These are phyloP conservation scores for Calamus simplicifolius DNA, from an alignment of 176 grass and related monocot genomes.

Conservation along the genomic window DNA sequence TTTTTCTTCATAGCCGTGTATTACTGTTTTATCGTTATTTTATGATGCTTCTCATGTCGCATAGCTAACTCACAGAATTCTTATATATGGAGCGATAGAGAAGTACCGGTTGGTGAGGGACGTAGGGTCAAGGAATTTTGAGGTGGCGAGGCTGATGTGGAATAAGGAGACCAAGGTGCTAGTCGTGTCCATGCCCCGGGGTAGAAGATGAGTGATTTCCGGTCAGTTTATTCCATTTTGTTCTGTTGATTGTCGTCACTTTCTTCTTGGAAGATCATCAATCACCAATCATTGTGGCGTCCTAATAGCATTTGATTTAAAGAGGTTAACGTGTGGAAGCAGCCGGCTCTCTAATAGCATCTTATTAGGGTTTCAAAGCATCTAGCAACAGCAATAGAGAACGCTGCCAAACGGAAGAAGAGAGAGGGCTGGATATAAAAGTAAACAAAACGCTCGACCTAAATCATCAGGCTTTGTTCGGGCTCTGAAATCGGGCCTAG, in stretches of 20 bases:
- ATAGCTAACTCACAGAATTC: too few relatives aligned
- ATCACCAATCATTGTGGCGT: constrained; percentile 78
- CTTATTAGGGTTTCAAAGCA: constrained; percentile 33
- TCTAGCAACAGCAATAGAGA: constrained; percentile 84
- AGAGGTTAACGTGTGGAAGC: constrained; percentile 33
- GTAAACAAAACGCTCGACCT: too few relatives aligned
- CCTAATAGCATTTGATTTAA: constrained; percentile 87
- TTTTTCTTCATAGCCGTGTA: too few relatives aligned
- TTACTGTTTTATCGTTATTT: too few relatives aligned
- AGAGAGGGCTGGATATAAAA: too few relatives aligned
- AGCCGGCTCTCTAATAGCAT: neutral
- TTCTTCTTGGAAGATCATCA: constrained; percentile 52
- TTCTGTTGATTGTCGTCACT: neutral
- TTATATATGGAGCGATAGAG: constrained; percentile 27
- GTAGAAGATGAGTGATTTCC: constrained; percentile 38
- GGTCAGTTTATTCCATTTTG: too few relatives aligned
- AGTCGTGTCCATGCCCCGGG: constrained; percentile 78
- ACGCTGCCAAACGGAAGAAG: constrained; percentile 46
- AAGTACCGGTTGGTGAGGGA: constrained; percentile 78
- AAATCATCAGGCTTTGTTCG: too few relatives aligned
- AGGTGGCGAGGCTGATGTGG: constrained; percentile 71
- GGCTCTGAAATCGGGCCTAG: too few relatives aligned
- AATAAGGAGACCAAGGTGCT: constrained; percentile 85
- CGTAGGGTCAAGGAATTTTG: constrained; percentile 74
- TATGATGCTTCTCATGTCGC: too few relatives aligned